Evolutionary conservation across 169 alveolate species (phyloP).

Genomic region (Plasmodium gonderi): DNA sequence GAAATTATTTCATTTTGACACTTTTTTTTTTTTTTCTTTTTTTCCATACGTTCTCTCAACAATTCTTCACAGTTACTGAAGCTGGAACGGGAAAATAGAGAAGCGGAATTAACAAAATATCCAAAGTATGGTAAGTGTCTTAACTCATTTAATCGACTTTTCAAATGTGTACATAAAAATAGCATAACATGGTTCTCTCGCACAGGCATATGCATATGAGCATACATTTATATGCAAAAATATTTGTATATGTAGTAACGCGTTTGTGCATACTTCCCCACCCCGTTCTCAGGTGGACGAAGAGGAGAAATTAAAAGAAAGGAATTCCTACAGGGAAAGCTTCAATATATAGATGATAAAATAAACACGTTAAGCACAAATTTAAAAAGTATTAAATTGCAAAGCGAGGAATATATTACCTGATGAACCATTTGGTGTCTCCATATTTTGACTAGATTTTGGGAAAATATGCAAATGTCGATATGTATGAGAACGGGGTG

Average conservation of each 20-base stretch:
- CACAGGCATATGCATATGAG: no score
- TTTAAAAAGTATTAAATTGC: conserved; percentile 23
- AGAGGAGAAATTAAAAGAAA: conserved; percentile 50
- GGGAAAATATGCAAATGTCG: no score
- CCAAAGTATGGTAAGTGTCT: conserved; percentile 27
- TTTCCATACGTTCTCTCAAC: neutral
- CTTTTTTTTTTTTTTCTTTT: neutral
- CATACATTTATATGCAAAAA: no score
- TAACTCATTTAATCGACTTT: neutral
- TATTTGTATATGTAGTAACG: no score
- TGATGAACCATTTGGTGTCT: neutral
- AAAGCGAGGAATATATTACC: neutral
- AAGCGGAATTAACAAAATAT: conserved; percentile 33
- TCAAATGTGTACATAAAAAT: no score
- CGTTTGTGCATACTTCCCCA: neutral
- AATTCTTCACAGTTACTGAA: conserved; percentile 10
- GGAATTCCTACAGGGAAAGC: conserved; percentile 14
- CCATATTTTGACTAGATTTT: no score
- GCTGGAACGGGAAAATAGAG: conserved; percentile 26
- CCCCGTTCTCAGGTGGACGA: conserved; percentile 24
- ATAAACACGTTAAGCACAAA: conserved; percentile 26
- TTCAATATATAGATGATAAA: conserved; percentile 55
- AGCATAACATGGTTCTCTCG: no score
- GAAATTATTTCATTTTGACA: neutral
- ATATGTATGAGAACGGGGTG: no score